phyloP scores from a whole-genome alignment of 2,329 filamentous ascomycete genomes.

The Colletotrichum shisoi region DNA sequence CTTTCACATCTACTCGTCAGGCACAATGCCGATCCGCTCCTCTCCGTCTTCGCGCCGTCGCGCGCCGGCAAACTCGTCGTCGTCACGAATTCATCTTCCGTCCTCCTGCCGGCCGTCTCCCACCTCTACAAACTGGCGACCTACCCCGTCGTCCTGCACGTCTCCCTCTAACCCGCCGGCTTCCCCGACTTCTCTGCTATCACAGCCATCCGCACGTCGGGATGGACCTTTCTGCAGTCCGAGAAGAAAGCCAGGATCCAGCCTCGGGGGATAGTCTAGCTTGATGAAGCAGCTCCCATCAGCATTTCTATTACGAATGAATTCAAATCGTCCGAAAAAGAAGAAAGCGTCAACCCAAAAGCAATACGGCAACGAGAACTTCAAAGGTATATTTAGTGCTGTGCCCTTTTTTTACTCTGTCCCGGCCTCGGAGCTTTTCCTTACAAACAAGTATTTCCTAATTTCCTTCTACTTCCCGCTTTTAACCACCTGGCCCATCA shows the following conservation, averaged over 20 bases:
- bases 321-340: neutral
- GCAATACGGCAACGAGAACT: neutral
- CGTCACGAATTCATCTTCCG: neutral
- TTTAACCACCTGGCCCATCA: neutral
- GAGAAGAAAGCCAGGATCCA: neutral
- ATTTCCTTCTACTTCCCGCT: neutral
- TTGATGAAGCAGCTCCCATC: neutral
- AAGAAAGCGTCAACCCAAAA: neutral
- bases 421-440: neutral
- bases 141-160: neutral
- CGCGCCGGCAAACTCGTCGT: too few species aligned
- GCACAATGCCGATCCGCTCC: too few species aligned
- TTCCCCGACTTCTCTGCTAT: neutral
- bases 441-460: neutral
- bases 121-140: neutral
- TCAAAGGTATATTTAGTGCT: neutral
- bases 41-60: too few species aligned
- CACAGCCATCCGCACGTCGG: too few species aligned
- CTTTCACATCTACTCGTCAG: too few species aligned
- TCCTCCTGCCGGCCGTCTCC: neutral
- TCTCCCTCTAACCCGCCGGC: neutral
- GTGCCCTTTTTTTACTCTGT: neutral
- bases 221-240: too few species aligned
- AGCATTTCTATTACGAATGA: neutral
- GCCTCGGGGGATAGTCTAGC: neutral